phyloP scores from a whole-genome alignment of 805 yeast genomes.

The Candida schatavii region DNA sequence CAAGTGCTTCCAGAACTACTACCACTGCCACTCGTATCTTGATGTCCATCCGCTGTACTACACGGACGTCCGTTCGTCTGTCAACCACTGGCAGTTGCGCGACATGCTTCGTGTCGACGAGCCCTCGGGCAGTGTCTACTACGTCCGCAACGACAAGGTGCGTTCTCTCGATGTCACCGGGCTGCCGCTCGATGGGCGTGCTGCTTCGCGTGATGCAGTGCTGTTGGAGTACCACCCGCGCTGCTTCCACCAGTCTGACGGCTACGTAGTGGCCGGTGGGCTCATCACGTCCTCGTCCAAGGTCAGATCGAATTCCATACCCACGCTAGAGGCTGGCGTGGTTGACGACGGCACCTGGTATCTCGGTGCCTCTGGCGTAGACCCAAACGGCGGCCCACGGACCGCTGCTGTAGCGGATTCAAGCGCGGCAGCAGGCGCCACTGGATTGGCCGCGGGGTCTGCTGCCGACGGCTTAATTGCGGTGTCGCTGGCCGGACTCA shows the following conservation, averaged over 20 bases:
- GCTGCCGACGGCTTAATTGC: background rate
- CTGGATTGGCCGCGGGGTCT: background rate
- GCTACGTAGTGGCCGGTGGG: slow-evolving; percentile 49
- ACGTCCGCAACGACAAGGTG: slow-evolving; percentile 56
- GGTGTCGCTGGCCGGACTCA: background rate
- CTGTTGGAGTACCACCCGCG: slow-evolving; percentile 65
- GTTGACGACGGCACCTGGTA: too few relatives aligned
- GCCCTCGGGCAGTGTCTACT: slow-evolving; percentile 47
- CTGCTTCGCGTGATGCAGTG: slow-evolving; percentile 32
- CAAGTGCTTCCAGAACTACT: slow-evolving; percentile 42
- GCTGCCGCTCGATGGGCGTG: slow-evolving; percentile 17
- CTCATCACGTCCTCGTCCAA: slow-evolving; percentile 39
- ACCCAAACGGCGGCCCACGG: too few relatives aligned
- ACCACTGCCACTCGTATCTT: slow-evolving; percentile 36
- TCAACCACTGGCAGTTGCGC: slow-evolving; percentile 76
- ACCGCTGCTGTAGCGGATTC: background rate
- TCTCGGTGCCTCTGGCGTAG: too few relatives aligned
- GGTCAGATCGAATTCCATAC: slow-evolving; percentile 21
- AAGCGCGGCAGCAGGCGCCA: background rate
- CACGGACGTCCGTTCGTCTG: slow-evolving; percentile 27
- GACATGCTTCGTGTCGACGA: slow-evolving; percentile 60
- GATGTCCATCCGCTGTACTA: slow-evolving; percentile 36
- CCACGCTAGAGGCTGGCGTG: background rate
- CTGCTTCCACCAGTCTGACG: slow-evolving; percentile 58
- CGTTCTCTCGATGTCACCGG: slow-evolving; percentile 37